Evolutionary conservation across 345 rosid species (phyloP), one percentile per base, ranked within the genome.

Genomic region (Murraya koenigii): DNA sequence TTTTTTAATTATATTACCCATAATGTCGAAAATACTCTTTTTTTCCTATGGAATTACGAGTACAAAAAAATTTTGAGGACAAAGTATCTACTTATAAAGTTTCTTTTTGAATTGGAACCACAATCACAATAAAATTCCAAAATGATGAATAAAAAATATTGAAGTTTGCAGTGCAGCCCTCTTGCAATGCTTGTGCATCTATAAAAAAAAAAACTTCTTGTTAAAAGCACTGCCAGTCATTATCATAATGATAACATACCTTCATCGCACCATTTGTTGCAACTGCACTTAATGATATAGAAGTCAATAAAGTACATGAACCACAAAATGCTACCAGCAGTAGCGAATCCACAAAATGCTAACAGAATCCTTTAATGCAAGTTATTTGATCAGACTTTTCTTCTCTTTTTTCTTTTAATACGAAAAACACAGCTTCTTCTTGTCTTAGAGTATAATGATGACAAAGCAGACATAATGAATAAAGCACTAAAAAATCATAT

Each of bases 211-310:
- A 44, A 44, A 30, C 10, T 41, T 44, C 38, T 35, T 35, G 17
- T 7, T 59, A 23, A 49, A 47, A 63, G 61, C 36, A 49, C 47
- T 62, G 28, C 69, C 22, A 41, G 28, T 28, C 23, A 26, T 44
- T 61, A 62, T 32, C 65, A 64, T 26, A 62, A 70, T 33, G 44
- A 66, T 23, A 35, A 2, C 2, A 20, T 82, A 97, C 99, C 98
- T 97, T 97, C 99, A 97, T 97, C 72, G 99, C 99, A 71, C 99
- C 99, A 89, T 97, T 97, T 63, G 99, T 97, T 60, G 99, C 99
- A 86, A 97, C 94, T 67, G 99, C 99, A 87, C 99, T 94, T 82
- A 97, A 80, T 25, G 99, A 97, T 80, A 97, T 90, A 84, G 90
- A 77, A 62, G 99, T 94, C 83, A 97, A 82, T 87, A 97, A 93